A percentile compares a stretch with the other conserved stretches of the same genome.
phyloP scores from a whole-genome alignment of 257 asterid species.

The Fraxinus pennsylvanica region DNA sequence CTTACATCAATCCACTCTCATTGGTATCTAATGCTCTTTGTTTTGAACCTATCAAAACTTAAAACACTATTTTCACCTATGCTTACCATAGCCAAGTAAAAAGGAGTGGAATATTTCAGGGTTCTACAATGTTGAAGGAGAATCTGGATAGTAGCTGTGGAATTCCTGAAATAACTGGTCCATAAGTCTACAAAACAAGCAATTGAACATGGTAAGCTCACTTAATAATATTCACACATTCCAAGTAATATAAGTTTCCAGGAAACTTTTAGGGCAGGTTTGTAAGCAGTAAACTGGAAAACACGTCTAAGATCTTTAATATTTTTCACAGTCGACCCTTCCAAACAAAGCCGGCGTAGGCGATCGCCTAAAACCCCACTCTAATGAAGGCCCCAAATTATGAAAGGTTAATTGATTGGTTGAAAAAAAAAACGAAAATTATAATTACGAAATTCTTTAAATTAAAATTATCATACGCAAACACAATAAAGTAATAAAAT shows the following conservation, averaged over 20 bases:
- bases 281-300: background rate
- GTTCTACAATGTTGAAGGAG: conserved; percentile 62
- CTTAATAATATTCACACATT: background rate
- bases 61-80: background rate
- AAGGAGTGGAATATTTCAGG: conserved; percentile 9
- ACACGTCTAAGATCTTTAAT: background rate
- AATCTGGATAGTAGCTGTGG: conserved; percentile 83
- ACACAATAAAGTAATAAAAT: no score
- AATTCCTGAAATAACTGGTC: conserved; percentile 63
- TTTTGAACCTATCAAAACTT: background rate
- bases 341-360: no score
- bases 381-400: no score
- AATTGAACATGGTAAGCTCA: background rate
- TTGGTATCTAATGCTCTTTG: background rate
- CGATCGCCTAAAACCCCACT: no score
- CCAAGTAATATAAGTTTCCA: background rate
- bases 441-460: no score
- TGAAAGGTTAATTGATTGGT: no score
- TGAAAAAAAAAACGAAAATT: no score
- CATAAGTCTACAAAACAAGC: conserved; percentile 57
- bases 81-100: background rate
- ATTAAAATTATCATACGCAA: no score
- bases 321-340: background rate
- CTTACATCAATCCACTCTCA: background rate
- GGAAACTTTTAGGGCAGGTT: background rate